Evolutionary conservation across 2,329 filamentous ascomycete genomes (phyloP), one percentile per base, ranked within the genome.

Genomic region (Colletotrichum tropicale): DNA sequence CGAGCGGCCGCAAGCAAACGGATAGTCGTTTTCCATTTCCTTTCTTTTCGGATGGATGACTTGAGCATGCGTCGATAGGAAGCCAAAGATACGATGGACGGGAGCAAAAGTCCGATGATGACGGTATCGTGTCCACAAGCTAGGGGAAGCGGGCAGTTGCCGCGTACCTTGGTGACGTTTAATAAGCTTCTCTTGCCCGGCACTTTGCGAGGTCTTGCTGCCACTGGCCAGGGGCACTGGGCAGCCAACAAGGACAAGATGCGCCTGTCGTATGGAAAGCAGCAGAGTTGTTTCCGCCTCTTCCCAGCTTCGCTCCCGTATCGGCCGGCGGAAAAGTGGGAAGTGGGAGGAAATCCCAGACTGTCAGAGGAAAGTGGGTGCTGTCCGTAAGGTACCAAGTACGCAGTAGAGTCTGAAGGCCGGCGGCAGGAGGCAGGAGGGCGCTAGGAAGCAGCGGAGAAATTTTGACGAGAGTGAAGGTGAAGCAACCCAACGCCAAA

Each of bases 401-500:
- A n/a, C n/a, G n/a, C n/a, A n/a, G n/a, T 48, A n/a, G 8, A 34
- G 12, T n/a, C 26, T 61, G 10, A 21, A 30, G 58, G 30, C 28
- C 18, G 58, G 28, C 26, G 58, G 58, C 26, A 30, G 26, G 58
- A 10, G 56, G 13, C 18, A n/a, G 58, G 28, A 61, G 26, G 30
- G 58, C 16, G 58, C n/a, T n/a, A 61, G 58, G 70, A 76, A 76
- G 73, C 74, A 71, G 58, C 64, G 74, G 74, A 65, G 70, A 76
- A 61, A 58, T 74, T 73, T 68, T 21, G 38, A 43, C 38, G 38
- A 43, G 38, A 43, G n/a, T 21, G 43, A 52, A 52, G 38, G 58
- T 48, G 56, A 68, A 72, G 70, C 62, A 75, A 75, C 61, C 48
- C 70, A 52, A 52, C 43, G 43, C 43, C 43, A 48, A 76, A 70